Base-by-base conservation (phyloP, 1,284 basidiomycete genomes). In the Boletus holoroseus region DNA sequence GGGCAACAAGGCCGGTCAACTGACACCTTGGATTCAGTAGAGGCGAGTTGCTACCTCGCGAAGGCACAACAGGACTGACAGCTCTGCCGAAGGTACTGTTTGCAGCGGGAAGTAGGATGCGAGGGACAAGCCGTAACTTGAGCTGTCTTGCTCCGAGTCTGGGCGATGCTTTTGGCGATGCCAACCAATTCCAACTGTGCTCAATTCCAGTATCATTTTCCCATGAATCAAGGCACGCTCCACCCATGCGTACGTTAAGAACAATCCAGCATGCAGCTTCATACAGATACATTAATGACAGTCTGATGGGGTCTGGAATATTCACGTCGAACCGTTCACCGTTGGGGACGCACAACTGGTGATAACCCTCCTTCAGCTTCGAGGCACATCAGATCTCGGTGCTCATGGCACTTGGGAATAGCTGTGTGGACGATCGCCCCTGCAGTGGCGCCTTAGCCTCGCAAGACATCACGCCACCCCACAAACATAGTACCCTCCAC, bases 171-270 rank as follows among this genome's bases (percentile, higher is more conserved):
- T 8, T 32, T 34, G 58, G 60, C 58, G 49, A 49, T 53, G 61
- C 44, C 42, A 51, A 28, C 47, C 38, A 40, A 49, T 51, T 50
- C 49, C 51, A 62, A 64, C 51, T 12, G 20, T 16, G 40, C 11
- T 52, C 49, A 24, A 44, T 65, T 61, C 30, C 35, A 44, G 60
- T 55, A 63, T 40, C 20, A 50, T 40, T 61, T 62, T 62, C 61
- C 58, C 60, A 55, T 55, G 49, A 18, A 15, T 9, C 44, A 27
- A 13, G 18, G 44, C 24, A 44, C 24, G n/a, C 38, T 4, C 13
- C 28, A 13, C 8, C 16, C 20, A 16, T 5, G 31, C 1, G 15
- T 34, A 16, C 34, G 16, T 7, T 26, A 16, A 16, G 9, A 12
- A 36, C 35, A 24, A 22, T 5, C 22, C 22, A 4, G 22, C 22